Base-by-base conservation (phyloP, 495 filamentous ascomycete species). In the Aspergillus sclerotioniger region DNA sequence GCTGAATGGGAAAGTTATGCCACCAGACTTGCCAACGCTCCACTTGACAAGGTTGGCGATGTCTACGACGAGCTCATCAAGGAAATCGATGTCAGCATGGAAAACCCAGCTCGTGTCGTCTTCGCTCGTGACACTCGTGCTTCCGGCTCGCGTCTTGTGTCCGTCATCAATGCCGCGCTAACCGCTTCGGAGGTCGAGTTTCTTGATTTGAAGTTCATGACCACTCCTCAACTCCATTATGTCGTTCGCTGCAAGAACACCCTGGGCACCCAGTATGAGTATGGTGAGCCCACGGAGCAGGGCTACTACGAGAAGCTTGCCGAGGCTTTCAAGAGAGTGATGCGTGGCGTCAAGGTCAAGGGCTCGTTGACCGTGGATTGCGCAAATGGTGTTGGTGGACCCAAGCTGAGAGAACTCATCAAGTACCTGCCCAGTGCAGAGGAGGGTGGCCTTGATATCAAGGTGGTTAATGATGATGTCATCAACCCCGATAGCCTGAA, bases 181-280 rank as follows among this genome's bases (percentile, higher is more conserved):
- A 85, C 86, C 28, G 89, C 88, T 32, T 85, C 87, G 49, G 83
- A 85, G 35, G 83, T 88, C 41, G 84, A 89, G 53, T 86, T 82
- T 63, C 80, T 81, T 62, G 92, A 98, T 74, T 89, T 85, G 73
- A 92, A 92, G 70, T 82, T 89, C 64, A 80, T 96, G 58, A 98
- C 94, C 16, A 98, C 94, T 1, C 94, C 94, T 10, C 94, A 98
- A 72, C 84, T 98, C 29, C 94, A 98, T 74, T 98, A 98, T 71
- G 78, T 98, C 45, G 92, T 94, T 32, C 91, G 94, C 47, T 96
- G 93, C 74, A 85, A 91, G 67, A 98, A 98, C 71, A 97, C 92
- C 8, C 80, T 91, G 46, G 88, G 87, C 41, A 93, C 86, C 3
- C 84, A 86, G 25, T 82, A 89, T 47, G 82, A 87, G 25, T 98